These are phyloP conservation scores for Coffea humblotiana DNA, from an alignment of 305 asterid species.

Conservation along the genomic window DNA sequence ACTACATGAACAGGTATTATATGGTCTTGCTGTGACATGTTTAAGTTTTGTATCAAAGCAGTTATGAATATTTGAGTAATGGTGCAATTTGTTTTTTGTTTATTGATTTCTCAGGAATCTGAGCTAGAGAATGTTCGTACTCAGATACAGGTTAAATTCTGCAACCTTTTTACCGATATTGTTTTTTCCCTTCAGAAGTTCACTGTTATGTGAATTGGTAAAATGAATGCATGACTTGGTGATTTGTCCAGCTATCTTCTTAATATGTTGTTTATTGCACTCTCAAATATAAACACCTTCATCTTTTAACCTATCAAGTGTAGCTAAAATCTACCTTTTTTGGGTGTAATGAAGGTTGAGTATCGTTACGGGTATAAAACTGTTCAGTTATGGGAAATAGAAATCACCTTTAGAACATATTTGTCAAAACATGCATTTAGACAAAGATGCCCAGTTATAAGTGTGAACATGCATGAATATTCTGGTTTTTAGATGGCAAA, in stretches of 20 bases:
- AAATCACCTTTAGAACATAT: not conserved
- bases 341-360: not conserved
- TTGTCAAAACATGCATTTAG: not conserved
- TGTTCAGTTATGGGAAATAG: not conserved
- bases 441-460: not conserved
- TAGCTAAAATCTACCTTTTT: not conserved
- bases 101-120: conserved; percentile 59
- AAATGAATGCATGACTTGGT: not conserved
- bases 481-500: not conserved
- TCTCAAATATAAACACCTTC: not conserved
- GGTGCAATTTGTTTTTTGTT: conserved; percentile 17
- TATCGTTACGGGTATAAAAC: not conserved
- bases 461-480: not conserved
- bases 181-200: not conserved
- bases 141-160: conserved; percentile 65
- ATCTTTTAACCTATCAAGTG: not conserved
- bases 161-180: not conserved
- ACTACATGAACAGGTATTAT: conserved; percentile 67
- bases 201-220: not conserved
- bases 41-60: conserved; percentile 7
- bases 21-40: not conserved
- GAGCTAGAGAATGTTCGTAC: conserved; percentile 87
- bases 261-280: not conserved
- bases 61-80: conserved; percentile 15
- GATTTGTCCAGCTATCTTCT: not conserved